Evolutionary conservation across 2,329 filamentous ascomycete species (phyloP), one percentile per base, ranked within the genome.

Genomic region (Aspergillus fumigatus): DNA sequence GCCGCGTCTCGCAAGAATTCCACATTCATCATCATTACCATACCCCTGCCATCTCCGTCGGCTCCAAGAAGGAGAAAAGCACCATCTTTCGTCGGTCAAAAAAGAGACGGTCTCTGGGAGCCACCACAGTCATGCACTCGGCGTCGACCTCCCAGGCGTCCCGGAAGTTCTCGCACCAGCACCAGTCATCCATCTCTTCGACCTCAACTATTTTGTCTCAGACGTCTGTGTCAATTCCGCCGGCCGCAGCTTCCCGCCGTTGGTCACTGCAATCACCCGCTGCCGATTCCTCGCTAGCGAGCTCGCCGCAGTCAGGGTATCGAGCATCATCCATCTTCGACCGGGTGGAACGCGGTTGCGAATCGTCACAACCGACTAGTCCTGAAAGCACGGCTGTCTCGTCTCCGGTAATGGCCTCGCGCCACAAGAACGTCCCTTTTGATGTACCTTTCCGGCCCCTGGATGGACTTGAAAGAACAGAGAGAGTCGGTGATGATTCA

Each of bases 1-100:
- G 76, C 32, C 75, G 73, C 19, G 62, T 82, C 2, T 87, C 88
- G 0, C 88, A 90, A 66, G 90, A 94, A 66, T 77, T 97, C 14
- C 93, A 97, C 66, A 89, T 97, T 48, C 93, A 97, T 68, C 92
- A 97, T 67, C 93, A 97, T 70, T 96, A 96, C 69, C 92, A 97
- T 63, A 83, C 87, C 10, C 77, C 85, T 1, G 71, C 87, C n/a
- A 75, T 84, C 1, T 70, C 76, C 29, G 55, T 69, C 45, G 62
- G 68, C 32, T 63, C 53, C 67, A 59, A 82, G 53, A 87, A 85
- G 70, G 79, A 82, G 21, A 86, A 89, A 56, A 68, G 72, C 17
- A 52, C 73, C 45, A 65, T 74, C 3, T 71, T 78, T 54, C 83
- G 83, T 62, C 86, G 86, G 58, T 78, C 83, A 8, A 90, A 86